Base-by-base conservation (phyloP, 2,329 filamentous ascomycete species). In the Amphichorda felina region DNA sequence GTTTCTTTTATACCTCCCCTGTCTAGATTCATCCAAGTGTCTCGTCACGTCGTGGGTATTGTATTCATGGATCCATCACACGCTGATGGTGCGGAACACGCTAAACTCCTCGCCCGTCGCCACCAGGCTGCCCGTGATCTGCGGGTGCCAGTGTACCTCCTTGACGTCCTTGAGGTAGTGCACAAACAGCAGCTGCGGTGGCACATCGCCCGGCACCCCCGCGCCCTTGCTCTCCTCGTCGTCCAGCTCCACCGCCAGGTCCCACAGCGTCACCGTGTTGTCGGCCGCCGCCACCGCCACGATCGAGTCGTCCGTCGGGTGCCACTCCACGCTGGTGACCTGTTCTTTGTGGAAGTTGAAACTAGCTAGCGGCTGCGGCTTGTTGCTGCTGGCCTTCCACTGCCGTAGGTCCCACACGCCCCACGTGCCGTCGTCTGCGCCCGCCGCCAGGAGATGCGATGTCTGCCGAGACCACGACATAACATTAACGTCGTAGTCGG, bases 331-430 rank as follows among this genome's bases (percentile, higher is more conserved):
- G 46, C 82, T 86, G 6, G 91, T 98, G 49, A 98, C 86, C 48
- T 94, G 91, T 59, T 95, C 86, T 59, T 86, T 89, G 70, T 98
- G 88, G 68, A 94, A 96, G 51, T 78, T 72, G 63, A 96, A 98
- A 48, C 81, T 82, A 4, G 91, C 91, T n/a, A 96, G 83, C 1
- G 91, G 83, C 33, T 79, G 79, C 5, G 82, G 80, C 62, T 68
- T 72, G 46, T 70, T 61, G 6, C 63, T 62, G 22, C 64, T 55
- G 38, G 55, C 57, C 64, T 94, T 95, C 89, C 89, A 96, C 58
- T 93, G 82, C 36, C 91, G 75, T 50, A 98, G 64, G 57, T 98
- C 91, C 91, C 91, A 98, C 17, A 96, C 88, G 2, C 74, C 87
- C 86, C 89, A 96, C 36, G 81, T 78, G 26, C 91, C 91, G 53